Percentiles rank a stretch among this genome's conserved stretches.
Evolutionary conservation across 805 yeast species (phyloP).

Genomic region (Brettanomyces anomalus): DNA sequence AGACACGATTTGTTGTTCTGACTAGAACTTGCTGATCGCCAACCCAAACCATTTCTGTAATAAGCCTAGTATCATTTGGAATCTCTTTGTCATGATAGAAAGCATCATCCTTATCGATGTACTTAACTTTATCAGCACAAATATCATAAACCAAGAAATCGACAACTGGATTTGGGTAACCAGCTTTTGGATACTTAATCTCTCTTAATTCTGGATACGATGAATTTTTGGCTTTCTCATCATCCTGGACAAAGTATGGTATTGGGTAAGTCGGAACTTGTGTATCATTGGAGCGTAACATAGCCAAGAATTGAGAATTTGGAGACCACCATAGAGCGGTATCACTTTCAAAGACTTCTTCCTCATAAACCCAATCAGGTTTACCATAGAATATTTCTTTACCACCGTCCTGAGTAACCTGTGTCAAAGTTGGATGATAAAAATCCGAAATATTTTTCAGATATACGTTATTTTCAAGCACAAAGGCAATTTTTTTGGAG

Average conservation of each 20-base stretch:
- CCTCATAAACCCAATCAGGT: slow-evolving; percentile 95
- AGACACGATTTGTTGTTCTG: slow-evolving; percentile 54
- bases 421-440: slow-evolving; percentile 23
- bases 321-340: slow-evolving; percentile 87
- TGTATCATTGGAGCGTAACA: slow-evolving; percentile 63
- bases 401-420: slow-evolving; percentile 65
- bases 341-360: slow-evolving; percentile 69
- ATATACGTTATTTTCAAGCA: slow-evolving; percentile 62
- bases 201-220: slow-evolving; percentile 52
- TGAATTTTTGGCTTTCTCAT: slow-evolving; percentile 14
- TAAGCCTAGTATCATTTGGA: slow-evolving; percentile 34
- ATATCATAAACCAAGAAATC: slow-evolving; percentile 40
- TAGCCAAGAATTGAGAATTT: slow-evolving; percentile 53
- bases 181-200: slow-evolving; percentile 81
- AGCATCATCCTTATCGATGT: slow-evolving; percentile 22
- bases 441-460: slow-evolving; percentile 30
- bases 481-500: slow-evolving; percentile 57
- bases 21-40: slow-evolving; percentile 44
- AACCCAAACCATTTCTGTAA: slow-evolving; percentile 69
- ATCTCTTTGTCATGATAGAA: slow-evolving; percentile 35
- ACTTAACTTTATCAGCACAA: slow-evolving; percentile 12
- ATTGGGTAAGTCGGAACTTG: slow-evolving; percentile 63
- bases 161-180: slow-evolving; percentile 64
- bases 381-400: slow-evolving; percentile 70
- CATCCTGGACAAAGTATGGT: slow-evolving; percentile 60